These are phyloP conservation scores for Skeletonema marinoi DNA, from an alignment of 108 stramenopile genomes.

Conservation along the genomic window DNA sequence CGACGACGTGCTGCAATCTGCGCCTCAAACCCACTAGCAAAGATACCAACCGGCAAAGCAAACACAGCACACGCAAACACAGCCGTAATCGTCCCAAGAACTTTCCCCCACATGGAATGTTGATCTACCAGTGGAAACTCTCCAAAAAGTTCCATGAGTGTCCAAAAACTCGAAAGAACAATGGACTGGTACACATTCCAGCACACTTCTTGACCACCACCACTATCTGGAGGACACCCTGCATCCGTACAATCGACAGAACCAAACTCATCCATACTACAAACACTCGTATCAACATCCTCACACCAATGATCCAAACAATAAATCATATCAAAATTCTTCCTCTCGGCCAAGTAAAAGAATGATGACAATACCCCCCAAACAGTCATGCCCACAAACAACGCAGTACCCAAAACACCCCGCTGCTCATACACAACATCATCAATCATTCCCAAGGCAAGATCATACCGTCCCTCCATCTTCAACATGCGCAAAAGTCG, in stretches of 20 bases:
- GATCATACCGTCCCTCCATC: conserved; percentile 83
- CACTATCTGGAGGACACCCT: conserved; percentile 45
- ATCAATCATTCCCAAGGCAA: conserved; percentile 77
- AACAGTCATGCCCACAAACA: conserved; percentile 87
- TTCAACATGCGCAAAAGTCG: conserved; percentile 90
- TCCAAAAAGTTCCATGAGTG: conserved; percentile 88
- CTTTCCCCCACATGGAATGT: conserved; percentile 69
- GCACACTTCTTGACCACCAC: conserved; percentile 56
- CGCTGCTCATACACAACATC: conserved; percentile 79
- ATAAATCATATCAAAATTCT: conserved; percentile 79
- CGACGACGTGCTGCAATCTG: conserved; percentile 64
- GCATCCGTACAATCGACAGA: conserved; percentile 72
- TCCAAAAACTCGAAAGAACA: conserved; percentile 74
- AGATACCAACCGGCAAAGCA: conserved; percentile 88
- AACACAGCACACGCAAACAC: conserved; percentile 90
- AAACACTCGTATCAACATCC: conserved; percentile 66
- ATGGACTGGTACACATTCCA: conserved; percentile 82
- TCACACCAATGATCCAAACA: conserved; percentile 66
- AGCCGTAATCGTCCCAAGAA: conserved; percentile 86
- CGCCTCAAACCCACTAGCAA: conserved; percentile 88
- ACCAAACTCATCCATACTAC: conserved; percentile 71
- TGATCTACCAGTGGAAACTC: conserved; percentile 89
- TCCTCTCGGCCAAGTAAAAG: conserved; percentile 86
- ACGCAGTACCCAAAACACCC: conserved; percentile 70
- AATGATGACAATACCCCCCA: conserved; percentile 74